Conservation (phyloP, 2,329 filamentous ascomycete species). For the Botryotinia narcissicola region DNA sequence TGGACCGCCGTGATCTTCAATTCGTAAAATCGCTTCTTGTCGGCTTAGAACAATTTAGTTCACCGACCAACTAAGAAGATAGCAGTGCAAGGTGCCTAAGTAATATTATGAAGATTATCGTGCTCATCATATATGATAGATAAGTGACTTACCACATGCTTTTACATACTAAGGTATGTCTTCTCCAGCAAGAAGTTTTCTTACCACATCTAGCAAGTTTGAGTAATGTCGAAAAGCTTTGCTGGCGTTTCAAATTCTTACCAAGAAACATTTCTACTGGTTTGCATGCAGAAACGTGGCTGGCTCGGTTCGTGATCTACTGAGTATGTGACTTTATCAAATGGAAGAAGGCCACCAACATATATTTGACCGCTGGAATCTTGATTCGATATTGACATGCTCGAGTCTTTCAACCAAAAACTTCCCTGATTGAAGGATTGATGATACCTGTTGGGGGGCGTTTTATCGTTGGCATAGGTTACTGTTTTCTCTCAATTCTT, state of each 20-base stretch:
- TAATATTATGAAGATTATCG: background rate
- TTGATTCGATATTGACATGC: no score
- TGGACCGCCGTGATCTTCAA: background rate
- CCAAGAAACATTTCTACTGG: background rate
- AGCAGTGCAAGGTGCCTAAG: background rate
- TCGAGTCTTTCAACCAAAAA: background rate
- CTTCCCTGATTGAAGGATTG: background rate
- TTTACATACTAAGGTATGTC: background rate
- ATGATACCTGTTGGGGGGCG: background rate
- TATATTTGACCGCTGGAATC: background rate
- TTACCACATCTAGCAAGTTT: background rate
- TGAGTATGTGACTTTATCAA: background rate
- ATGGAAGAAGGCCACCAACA: background rate
- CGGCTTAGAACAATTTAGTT: background rate
- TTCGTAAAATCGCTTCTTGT: background rate
- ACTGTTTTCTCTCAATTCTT: background rate
- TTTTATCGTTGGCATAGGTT: background rate
- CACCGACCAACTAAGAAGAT: background rate
- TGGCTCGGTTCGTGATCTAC: background rate
- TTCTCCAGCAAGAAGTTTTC: background rate
- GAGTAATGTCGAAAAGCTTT: background rate
- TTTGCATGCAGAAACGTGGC: background rate
- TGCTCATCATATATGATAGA: slow-evolving; percentile 1
- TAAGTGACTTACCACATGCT: background rate
- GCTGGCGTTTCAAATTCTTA: background rate